Evolutionary conservation across 768 basidiomycete species (phyloP).

Genomic region (Amanita muscaria): DNA sequence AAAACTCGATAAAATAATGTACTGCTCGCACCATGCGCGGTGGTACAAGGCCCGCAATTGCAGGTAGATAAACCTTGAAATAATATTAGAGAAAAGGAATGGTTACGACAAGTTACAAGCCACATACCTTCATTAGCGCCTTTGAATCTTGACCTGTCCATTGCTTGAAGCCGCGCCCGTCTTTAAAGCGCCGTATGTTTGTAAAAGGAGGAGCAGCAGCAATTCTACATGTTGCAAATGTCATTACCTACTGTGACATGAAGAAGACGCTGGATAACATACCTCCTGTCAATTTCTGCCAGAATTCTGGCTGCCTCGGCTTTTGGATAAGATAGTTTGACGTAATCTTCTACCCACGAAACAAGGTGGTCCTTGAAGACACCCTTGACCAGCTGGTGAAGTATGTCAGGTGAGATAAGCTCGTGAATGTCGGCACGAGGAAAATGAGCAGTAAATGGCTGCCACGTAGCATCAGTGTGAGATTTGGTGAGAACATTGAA

Average conservation of each 20-base stretch:
- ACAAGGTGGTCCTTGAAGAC: conserved; percentile 1
- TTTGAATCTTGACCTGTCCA: conserved; percentile 23
- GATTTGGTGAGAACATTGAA: too few species aligned
- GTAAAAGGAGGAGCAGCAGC: conserved; percentile 7
- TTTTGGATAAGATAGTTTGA: not conserved
- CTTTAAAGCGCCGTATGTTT: conserved; percentile 11
- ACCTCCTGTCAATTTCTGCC: too few species aligned
- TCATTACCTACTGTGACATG: too few species aligned
- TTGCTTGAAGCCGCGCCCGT: conserved; percentile 15
- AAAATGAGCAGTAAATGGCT: conserved; percentile 20
- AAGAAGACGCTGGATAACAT: too few species aligned
- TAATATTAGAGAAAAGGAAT: too few species aligned
- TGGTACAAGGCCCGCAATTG: not conserved
- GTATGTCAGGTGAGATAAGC: conserved; percentile 21
- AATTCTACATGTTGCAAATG: conserved; percentile 2
- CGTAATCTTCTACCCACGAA: not conserved
- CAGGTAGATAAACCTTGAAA: not conserved
- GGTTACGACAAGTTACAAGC: too few species aligned
- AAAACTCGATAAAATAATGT: conserved; percentile 19
- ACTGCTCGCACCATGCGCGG: conserved; percentile 9
- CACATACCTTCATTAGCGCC: conserved; percentile 20
- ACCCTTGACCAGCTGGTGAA: conserved; percentile 22
- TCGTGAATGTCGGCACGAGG: conserved; percentile 5
- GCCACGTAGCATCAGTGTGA: not conserved
- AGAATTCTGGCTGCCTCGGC: too few species aligned